Evolutionary conservation across 1,139 yeast species (phyloP), one percentile per base, ranked within the genome.

Genomic region (Candida pseudocylindracea): DNA sequence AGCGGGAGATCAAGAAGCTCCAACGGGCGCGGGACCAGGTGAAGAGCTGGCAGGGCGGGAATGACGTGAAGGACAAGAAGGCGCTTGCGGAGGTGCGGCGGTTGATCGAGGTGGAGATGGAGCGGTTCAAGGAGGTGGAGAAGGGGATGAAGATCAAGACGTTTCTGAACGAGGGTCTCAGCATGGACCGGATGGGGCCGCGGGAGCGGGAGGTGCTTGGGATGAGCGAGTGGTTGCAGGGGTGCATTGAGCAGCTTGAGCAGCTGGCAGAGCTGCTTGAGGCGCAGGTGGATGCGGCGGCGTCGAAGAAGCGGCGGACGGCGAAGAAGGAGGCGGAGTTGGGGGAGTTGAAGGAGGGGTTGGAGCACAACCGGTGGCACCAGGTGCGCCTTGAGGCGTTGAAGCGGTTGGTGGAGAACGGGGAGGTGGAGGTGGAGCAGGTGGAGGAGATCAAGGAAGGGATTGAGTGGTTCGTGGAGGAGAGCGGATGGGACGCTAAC

Each of bases 71-170:
- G 6, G 92, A 83, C 55, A 76, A 80, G 49, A 60, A 54, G 31
- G 53, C 63, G 34, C 55, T 91, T 38, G 64, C 70, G 39, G 96
- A 85, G 38, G 79, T 83, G 44, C 63, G 98, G 35, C 66, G 73
- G 42, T 59, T 72, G 42, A 88, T 91, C 12, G 43, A 40, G 43
- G 69, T 67, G 48, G 93, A 91, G 36, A 88, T 88, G 99, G 98
- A 91, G 53, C 68, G 88, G 43, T 91, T 91, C 55, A 91, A 91
- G 51, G 88, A 88, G 34, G 79, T 85, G 41, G 99, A 91, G 51
- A 80, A 85, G 55, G 72, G 78, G 42, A 78, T 83, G 70, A 91
- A 91, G 55, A 85, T 93, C 28, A 91, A 91, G 51, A 95, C 93
- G 36, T 91, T 81, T 48, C 75, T 93, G 30, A 81, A 81, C 48